Conservation (phyloP, 768 basidiomycete species). For the Mycena epipterygia region DNA sequence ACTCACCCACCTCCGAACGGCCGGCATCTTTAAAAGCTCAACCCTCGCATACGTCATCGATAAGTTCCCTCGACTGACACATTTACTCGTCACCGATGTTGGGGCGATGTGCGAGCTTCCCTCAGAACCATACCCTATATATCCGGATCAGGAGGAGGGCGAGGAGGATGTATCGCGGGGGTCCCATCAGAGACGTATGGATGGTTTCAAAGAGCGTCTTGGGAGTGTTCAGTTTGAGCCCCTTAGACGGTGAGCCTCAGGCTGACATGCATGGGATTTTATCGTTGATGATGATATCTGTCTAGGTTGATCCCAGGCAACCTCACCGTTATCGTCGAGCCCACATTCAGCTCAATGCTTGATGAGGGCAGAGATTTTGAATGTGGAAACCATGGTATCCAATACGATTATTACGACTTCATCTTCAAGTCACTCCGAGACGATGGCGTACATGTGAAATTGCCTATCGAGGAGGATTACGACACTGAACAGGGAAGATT, state of each 20-base stretch:
- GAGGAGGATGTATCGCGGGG: background rate
- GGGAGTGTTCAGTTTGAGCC: background rate
- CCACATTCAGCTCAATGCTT: background rate
- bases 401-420: background rate
- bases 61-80: conserved; percentile 5
- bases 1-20: conserved; percentile 9
- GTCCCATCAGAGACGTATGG: too few relatives aligned
- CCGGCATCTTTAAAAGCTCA: background rate
- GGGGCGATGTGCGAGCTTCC: background rate
- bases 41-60: background rate
- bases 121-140: background rate
- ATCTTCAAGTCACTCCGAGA: background rate
- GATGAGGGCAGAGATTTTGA: conserved; percentile 6
- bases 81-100: conserved; percentile 2
- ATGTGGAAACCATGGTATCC: too few relatives aligned
- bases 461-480: conserved; percentile 8
- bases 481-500: background rate
- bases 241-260: background rate
- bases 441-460: background rate
- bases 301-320: conserved; percentile 4
- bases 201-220: too few relatives aligned
- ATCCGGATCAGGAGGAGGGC: background rate
- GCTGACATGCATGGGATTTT: background rate
- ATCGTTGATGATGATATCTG: conserved; percentile 9
- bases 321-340: conserved; percentile 13